Conservation (phyloP, 768 basidiomycete genomes). For the Leucocoprinus birnbaumii region DNA sequence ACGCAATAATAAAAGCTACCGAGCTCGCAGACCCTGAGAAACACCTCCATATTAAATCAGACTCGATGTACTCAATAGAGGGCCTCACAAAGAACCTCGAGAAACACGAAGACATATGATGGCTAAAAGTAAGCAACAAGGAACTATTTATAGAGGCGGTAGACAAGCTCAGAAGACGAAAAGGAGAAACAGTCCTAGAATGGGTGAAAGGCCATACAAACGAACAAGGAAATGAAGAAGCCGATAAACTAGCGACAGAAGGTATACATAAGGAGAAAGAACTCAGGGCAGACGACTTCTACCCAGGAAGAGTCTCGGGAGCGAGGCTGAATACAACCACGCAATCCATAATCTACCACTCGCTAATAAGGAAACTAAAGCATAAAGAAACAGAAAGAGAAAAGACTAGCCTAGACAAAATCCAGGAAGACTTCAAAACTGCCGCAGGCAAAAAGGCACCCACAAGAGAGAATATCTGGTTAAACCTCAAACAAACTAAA, state of each 20-base stretch:
- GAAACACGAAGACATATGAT: background rate
- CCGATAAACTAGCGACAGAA: slow-evolving; percentile 21
- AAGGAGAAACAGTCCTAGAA: background rate
- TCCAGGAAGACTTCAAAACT: background rate
- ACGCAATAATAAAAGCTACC: background rate
- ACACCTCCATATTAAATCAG: background rate
- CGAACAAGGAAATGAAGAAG: slow-evolving; percentile 21
- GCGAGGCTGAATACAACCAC: background rate
- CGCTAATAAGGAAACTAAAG: background rate
- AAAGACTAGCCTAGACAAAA: background rate
- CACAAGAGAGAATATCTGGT: background rate
- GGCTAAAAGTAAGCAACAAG: background rate
- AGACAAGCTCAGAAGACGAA: background rate
- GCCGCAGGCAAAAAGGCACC: background rate
- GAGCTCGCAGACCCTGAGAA: background rate
- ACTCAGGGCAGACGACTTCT: background rate
- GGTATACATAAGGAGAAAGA: background rate
- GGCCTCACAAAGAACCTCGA: background rate
- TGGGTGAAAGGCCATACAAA: background rate
- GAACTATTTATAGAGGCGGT: background rate
- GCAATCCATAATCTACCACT: background rate
- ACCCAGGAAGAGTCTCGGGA: background rate
- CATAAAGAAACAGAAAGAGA: background rate
- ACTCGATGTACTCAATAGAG: slow-evolving; percentile 3
- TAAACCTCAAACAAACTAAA: background rate